Evolutionary conservation across 2,329 filamentous ascomycete species (phyloP).

Genomic region (Berkeleyomyces rouxiae): DNA sequence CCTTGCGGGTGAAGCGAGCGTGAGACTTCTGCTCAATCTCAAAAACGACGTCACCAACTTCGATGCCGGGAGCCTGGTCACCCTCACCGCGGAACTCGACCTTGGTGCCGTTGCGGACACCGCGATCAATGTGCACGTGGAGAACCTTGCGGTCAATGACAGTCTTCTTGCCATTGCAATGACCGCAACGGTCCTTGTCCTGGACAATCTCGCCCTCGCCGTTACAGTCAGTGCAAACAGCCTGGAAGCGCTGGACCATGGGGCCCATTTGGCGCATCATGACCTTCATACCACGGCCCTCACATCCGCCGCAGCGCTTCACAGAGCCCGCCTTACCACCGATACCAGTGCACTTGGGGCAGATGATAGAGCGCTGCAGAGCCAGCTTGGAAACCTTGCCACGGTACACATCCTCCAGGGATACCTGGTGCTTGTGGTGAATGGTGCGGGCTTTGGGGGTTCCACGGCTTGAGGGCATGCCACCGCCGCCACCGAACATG

Average conservation of each 20-base stretch:
- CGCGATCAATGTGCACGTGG: constrained; percentile 91
- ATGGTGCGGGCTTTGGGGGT: constrained; percentile 86
- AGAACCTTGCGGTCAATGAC: constrained; percentile 93
- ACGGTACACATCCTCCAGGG: constrained; percentile 92
- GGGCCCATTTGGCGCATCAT: constrained; percentile 99
- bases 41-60: constrained; percentile 92
- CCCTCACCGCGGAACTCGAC: constrained; percentile 95
- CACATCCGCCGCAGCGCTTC: constrained; percentile 77
- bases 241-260: constrained; percentile 99
- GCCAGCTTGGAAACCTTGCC: constrained; percentile 97
- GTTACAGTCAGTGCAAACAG: constrained; percentile 93
- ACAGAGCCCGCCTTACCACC: constrained; percentile 98
- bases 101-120: constrained; percentile 85
- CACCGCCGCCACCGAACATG: constrained; percentile 62
- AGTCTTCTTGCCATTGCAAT: constrained; percentile 94
- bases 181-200: constrained; percentile 95
- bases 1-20: constrained; percentile 81
- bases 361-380: constrained; percentile 93
- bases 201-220: constrained; percentile 94
- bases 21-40: constrained; percentile 99
- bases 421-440: constrained; percentile 96
- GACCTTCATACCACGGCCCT: constrained; percentile 94
- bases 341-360: constrained; percentile 80
- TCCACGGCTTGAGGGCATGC: constrained; percentile 62
- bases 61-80: constrained; percentile 83